Evolutionary conservation across 2,329 filamentous ascomycete genomes (phyloP), one percentile per base, ranked within the genome.

Genomic region (Stenocarpella maydis): DNA sequence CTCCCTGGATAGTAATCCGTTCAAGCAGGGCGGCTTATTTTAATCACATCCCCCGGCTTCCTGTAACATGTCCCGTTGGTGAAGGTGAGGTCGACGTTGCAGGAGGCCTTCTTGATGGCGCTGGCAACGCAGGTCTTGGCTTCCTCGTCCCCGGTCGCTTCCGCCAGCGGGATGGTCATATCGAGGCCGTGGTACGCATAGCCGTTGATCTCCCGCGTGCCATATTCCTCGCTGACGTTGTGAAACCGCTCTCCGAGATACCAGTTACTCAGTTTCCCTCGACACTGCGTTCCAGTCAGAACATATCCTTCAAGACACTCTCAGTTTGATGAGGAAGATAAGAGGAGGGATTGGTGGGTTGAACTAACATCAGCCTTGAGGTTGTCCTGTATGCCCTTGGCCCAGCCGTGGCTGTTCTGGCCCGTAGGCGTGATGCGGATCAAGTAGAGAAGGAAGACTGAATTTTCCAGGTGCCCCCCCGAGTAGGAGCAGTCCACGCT

Each of bases 401-500:
- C 21, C 64, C 64, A 67, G 4, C 64, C 64, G 1, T 45, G 4
- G 50, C 39, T 54, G 8, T 47, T 24, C 64, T 67, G 52, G 14
- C 64, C 64, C 10, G 39, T 55, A 3, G 64, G 64, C 10, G 64
- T 67, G 64, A 67, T 67, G 2, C 64, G 64, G 19, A 67, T 55
- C 10, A 67, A 50, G 28, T 67, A 67, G 39, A 37, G 49, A n/a
- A 67, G 64, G 64, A 67, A 67, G 50, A n/a, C 55, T 66, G 39
- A 47, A 50, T 4, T 26, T 67, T n/a, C 64, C 64, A 55, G 64
- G 31, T 58, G 64, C 28, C 49, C 64, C 41, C 64, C 55, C 14
- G 64, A 55, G 50, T 67, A 67, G 50, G 47, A 67, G 50, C 64
- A 67, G 64, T 67, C 64, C 28, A 58, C 64, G 39, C 21, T 47